Percentiles rank a stretch among this genome's conserved stretches.
Evolutionary conservation across 2,329 filamentous ascomycete genomes (phyloP).

Genomic region (Xylariaceae sp.): DNA sequence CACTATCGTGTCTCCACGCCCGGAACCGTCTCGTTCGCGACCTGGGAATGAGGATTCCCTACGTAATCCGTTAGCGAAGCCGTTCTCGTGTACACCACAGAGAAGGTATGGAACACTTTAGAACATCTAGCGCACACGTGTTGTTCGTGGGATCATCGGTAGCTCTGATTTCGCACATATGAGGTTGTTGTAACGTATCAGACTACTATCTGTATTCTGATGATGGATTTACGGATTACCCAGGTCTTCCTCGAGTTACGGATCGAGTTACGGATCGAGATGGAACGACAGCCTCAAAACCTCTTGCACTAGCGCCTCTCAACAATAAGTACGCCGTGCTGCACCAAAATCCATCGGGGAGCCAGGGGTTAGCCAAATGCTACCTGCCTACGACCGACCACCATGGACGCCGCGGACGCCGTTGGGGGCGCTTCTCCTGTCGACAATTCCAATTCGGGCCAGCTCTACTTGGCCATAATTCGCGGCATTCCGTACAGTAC

Average conservation of each 20-base stretch:
- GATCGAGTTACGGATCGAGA: too few relatives aligned
- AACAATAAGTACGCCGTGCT: not conserved
- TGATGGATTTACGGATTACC: too few relatives aligned
- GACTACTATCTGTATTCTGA: too few relatives aligned
- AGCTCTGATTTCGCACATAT: too few relatives aligned
- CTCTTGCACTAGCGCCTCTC: not conserved
- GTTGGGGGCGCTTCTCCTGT: not conserved
- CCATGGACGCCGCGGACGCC: not conserved
- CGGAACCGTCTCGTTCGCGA: too few relatives aligned
- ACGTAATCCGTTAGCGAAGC: too few relatives aligned
- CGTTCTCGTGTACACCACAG: not conserved
- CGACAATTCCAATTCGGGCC: too few relatives aligned
- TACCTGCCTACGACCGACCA: not conserved
- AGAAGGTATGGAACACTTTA: not conserved
- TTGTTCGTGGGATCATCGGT: not conserved
- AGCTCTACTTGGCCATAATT: too few relatives aligned
- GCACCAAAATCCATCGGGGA: not conserved
- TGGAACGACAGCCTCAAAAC: not conserved
- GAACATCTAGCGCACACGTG: not conserved
- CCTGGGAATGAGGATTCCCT: too few relatives aligned
- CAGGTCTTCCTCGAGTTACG: too few relatives aligned
- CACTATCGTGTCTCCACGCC: not conserved
- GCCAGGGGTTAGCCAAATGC: not conserved
- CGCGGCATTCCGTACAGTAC: too few relatives aligned
- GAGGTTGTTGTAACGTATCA: too few relatives aligned